These are phyloP conservation scores for Leptomonas pyrrhocoris DNA, from an alignment of 208 protist genomes.

Conservation along the genomic window DNA sequence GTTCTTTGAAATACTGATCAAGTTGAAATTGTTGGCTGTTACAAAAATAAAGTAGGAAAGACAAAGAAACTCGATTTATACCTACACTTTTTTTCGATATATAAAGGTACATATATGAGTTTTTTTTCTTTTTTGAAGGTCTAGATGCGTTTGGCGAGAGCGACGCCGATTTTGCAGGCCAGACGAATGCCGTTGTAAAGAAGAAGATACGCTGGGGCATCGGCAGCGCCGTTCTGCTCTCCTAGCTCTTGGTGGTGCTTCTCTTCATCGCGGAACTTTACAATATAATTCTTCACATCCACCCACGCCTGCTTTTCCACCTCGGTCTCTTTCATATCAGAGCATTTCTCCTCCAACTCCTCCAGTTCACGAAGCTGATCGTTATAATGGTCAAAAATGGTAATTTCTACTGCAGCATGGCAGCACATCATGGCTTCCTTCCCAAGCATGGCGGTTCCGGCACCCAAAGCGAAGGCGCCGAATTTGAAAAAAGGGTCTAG, in stretches of 20 bases:
- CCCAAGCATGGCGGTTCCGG: constrained; percentile 69
- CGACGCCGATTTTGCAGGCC: constrained; percentile 77
- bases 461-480: constrained; percentile 76
- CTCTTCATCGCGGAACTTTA: constrained; percentile 86
- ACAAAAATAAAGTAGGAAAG: too few species aligned
- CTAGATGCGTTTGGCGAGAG: constrained; percentile 71
- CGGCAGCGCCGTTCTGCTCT: constrained; percentile 71
- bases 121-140: constrained; percentile 9
- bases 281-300: constrained; percentile 75
- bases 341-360: constrained; percentile 38
- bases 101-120: too few species aligned
- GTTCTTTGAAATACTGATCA: too few species aligned
- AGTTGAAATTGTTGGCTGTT: too few species aligned
- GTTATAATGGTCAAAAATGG: constrained; percentile 89
- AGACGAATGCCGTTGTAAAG: constrained; percentile 83
- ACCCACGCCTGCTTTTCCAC: constrained; percentile 53
- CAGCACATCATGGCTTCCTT: constrained; percentile 91
- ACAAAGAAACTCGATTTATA: not conserved
- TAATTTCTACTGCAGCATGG: constrained; percentile 86
- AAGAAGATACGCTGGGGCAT: constrained; percentile 73
- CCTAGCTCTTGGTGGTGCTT: constrained; percentile 87
- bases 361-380: constrained; percentile 87
- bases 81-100: not conserved
- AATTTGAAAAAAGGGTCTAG: constrained; percentile 79
- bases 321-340: constrained; percentile 29